Conservation (phyloP, 2,329 filamentous ascomycete genomes). For the Fusarium sacchari region DNA sequence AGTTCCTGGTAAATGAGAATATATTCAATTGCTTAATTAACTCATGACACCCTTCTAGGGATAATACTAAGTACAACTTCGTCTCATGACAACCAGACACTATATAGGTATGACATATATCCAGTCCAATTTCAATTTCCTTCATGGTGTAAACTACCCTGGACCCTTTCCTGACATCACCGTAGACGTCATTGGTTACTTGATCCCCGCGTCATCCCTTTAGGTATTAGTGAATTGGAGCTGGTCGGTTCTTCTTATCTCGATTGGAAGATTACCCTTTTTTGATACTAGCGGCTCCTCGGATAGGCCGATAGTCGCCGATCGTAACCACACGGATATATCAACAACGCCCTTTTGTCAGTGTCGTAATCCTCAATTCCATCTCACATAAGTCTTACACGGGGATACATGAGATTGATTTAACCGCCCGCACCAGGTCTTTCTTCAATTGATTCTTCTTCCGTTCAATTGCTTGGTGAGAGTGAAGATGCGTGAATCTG, state of each 20-base stretch:
- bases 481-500: slow-evolving; percentile 30
- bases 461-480: neutral
- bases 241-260: neutral
- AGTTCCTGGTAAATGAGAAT: neutral
- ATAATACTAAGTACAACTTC: neutral
- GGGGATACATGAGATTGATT: neutral
- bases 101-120: neutral
- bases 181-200: slow-evolving; percentile 25
- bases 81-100: neutral
- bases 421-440: neutral
- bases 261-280: neutral
- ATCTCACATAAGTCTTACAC: slow-evolving; percentile 6
- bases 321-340: neutral
- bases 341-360: neutral
- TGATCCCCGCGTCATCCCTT: neutral
- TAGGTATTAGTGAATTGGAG: neutral
- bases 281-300: neutral
- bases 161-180: neutral
- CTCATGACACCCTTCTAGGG: neutral
- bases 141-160: slow-evolving; percentile 11
- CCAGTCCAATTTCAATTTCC: neutral
- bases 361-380: neutral
- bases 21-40: neutral
- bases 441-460: neutral
- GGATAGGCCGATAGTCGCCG: slow-evolving; percentile 17